Evolutionary conservation across 257 asterid species (phyloP).

Genomic region (Solanum pinnatisectum): DNA sequence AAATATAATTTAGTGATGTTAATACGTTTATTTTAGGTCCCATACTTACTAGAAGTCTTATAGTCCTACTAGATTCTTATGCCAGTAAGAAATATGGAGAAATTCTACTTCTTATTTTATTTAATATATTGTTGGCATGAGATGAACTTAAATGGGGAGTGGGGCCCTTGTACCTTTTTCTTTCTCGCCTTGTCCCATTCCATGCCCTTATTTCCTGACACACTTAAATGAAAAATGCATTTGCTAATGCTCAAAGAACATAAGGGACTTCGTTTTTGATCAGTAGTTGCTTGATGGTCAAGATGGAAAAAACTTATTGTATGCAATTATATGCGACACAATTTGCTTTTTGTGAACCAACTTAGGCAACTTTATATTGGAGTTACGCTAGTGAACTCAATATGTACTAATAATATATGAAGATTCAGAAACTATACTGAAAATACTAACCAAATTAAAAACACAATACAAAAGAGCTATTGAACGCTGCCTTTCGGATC

Average conservation of each 20-base stretch:
- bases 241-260: neutral
- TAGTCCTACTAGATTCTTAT: neutral
- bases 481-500: neutral
- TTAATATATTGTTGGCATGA: neutral
- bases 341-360: neutral
- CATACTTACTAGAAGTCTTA: neutral
- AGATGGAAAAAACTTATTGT: neutral
- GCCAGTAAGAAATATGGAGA: neutral
- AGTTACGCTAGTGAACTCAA: neutral
- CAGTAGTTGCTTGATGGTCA: neutral
- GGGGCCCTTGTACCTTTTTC: neutral
- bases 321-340: neutral
- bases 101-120: neutral
- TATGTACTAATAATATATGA: neutral
- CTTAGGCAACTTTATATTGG: neutral
- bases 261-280: neutral
- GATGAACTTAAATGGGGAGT: neutral
- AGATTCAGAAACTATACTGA: neutral
- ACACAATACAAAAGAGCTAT: neutral
- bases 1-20: neutral
- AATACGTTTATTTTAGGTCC: neutral
- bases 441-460: neutral
- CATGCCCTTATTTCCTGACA: neutral
- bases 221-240: neutral
- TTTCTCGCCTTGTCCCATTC: neutral